A percentile compares a stretch with the other conserved stretches of the same genome.
phyloP scores from a whole-genome alignment of 2,329 filamentous ascomycete genomes.

The Pseudopyricularia cyperi region DNA sequence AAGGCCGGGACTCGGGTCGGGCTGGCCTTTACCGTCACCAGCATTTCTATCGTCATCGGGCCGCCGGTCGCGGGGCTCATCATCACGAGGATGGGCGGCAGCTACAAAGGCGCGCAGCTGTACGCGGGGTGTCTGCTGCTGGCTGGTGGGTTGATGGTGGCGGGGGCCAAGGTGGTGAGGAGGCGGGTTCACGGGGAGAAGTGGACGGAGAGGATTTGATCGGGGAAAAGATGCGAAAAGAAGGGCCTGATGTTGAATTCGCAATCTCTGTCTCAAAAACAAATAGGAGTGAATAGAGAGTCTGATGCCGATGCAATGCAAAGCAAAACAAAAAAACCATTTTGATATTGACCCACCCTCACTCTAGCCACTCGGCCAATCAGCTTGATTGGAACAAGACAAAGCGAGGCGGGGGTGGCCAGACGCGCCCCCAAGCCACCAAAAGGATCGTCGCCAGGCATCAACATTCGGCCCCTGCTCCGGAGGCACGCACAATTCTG shows the following conservation, averaged over 20 bases:
- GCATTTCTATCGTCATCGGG: constrained; percentile 38
- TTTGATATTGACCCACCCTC: no score
- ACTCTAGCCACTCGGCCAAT: no score
- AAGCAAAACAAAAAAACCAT: no score
- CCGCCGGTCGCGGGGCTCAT: constrained; percentile 40
- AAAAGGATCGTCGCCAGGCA: neutral
- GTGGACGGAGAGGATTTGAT: constrained; percentile 6
- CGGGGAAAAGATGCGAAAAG: no score
- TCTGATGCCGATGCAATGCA: no score
- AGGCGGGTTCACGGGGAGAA: constrained; percentile 2
- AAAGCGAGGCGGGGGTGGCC: no score
- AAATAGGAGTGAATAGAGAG: no score
- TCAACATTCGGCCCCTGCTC: neutral
- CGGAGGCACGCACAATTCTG: neutral
- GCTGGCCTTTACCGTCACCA: constrained; percentile 34
- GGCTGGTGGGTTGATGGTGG: constrained; percentile 8
- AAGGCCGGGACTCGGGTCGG: constrained; percentile 44
- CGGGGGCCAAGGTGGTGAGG: constrained; percentile 5
- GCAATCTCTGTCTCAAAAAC: no score
- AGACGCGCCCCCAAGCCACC: no score
- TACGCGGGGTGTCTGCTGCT: constrained; percentile 32
- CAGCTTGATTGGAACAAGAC: no score
- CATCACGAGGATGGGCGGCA: constrained; percentile 27
- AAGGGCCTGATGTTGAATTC: neutral
- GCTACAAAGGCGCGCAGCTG: constrained; percentile 36